phyloP scores from a whole-genome alignment of 345 rosid genomes.

The Syzygium aromaticum region DNA sequence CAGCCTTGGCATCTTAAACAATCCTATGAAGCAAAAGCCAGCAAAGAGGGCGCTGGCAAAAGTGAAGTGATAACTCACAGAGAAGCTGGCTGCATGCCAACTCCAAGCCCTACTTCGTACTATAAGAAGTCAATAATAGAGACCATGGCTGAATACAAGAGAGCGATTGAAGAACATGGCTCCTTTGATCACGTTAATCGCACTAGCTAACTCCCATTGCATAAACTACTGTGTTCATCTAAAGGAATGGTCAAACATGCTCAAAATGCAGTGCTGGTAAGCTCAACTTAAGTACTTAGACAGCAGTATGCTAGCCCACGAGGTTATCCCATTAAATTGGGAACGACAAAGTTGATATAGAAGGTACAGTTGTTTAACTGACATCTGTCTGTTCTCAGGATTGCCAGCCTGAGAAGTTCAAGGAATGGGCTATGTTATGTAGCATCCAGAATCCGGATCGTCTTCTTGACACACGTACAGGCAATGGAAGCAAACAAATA shows the following conservation, averaged over 20 bases:
- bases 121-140: neutral
- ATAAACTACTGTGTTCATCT: neutral
- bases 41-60: neutral
- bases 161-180: neutral
- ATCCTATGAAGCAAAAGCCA: neutral
- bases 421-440: neutral
- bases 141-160: neutral
- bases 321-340: neutral
- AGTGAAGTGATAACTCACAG: neutral
- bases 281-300: neutral
- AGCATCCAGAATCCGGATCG: neutral
- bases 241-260: neutral
- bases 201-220: neutral
- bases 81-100: neutral
- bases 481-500: neutral
- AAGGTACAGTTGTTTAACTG: neutral
- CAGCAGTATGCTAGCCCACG: neutral
- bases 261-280: neutral
- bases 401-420: neutral
- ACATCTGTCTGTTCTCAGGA: neutral
- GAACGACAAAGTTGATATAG: neutral
- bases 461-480: neutral
- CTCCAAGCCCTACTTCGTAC: neutral
- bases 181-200: neutral
- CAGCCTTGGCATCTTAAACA: neutral